Evolutionary conservation across 106 monocot species (phyloP), one percentile per base, ranked within the genome.

Genomic region (Allium sativum): DNA sequence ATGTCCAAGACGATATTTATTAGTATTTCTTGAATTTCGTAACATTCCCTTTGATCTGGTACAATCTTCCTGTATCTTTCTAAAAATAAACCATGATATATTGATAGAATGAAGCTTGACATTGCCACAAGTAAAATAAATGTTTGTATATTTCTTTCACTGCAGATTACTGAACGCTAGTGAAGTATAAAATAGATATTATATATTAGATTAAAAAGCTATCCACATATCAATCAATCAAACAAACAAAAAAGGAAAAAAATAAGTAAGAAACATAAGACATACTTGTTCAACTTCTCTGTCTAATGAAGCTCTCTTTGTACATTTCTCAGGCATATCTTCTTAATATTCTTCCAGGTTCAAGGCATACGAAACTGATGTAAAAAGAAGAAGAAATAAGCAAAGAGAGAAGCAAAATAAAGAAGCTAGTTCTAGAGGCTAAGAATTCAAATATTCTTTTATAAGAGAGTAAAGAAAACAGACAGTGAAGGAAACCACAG

Each of bases 241-340:
- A 10, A 40, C 0, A 2, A 9, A 19, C 12, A 7, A 64, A 46
- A 65, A 44, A 10, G 41, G 10, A 19, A 22, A 44, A 62, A 60
- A 62, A 62, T 48, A 47, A 18, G 14, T 1, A 62, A 21, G 22
- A 13, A 9, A 17, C 10, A 55, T 15, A 69, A 6, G 12, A 22
- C 51, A 20, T 10, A 81, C 85, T 81, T 85, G 77, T 66, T 85
- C 85, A 47, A 73, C 50, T 48, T 68, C 72, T 75, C 85, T 78
- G 46, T 81, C 72, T 41, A 66, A 58, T 11, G 68, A 75, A 62
- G 72, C 72, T 63, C 73, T 77, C 52, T 77, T 73, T 21, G 52
- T 65, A 56, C 63, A 74, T 68, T 58, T 80, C 44, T 72, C 77
- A 52, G 68, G 65, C 78, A 79, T 76, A 52, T 46, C 40, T 21